A percentile compares a stretch with the other conserved stretches of the same genome.
These are phyloP conservation scores for Phytophthora brassicae DNA, from an alignment of 352 stramenopile genomes.

Conservation along the genomic window DNA sequence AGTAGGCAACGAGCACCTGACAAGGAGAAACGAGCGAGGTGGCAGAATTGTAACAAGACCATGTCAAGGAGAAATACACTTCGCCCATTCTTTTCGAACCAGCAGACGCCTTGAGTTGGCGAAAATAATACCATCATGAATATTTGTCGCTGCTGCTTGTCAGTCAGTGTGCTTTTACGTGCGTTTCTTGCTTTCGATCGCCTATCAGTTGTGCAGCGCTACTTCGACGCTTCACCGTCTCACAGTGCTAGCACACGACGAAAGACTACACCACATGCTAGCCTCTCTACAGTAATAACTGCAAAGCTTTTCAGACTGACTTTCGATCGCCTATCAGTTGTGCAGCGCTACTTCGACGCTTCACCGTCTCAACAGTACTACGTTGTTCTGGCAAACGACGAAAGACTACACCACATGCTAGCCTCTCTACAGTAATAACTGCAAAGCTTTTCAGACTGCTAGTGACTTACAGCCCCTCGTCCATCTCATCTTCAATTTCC, in stretches of 20 bases:
- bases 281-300: not conserved
- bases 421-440: not conserved
- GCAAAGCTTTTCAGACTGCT: not conserved
- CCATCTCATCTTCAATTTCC: constrained; percentile 97
- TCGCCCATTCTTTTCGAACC: constrained; percentile 14
- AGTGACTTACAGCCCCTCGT: constrained; percentile 79
- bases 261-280: constrained; percentile 7
- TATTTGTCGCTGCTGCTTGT: constrained; percentile 17
- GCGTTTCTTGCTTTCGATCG: constrained; percentile 18
- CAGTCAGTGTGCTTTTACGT: constrained; percentile 4
- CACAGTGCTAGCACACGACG: constrained; percentile 15
- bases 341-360: not conserved
- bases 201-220: constrained; percentile 2
- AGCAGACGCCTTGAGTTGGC: constrained; percentile 5
- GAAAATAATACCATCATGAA: constrained; percentile 29
- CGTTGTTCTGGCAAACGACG: constrained; percentile 2
- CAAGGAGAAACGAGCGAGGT: constrained; percentile 2
- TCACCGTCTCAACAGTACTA: constrained; percentile 14
- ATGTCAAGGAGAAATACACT: constrained; percentile 29
- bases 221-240: not conserved
- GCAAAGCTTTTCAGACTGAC: too few relatives aligned
- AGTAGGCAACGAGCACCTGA: constrained; percentile 35
- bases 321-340: constrained; percentile 13
- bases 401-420: constrained; percentile 7
- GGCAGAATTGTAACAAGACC: constrained; percentile 28